A percentile compares a stretch with the other conserved stretches of the same genome.
Conservation (phyloP, 169 alveolate species). For the Plasmodium malariae region DNA sequence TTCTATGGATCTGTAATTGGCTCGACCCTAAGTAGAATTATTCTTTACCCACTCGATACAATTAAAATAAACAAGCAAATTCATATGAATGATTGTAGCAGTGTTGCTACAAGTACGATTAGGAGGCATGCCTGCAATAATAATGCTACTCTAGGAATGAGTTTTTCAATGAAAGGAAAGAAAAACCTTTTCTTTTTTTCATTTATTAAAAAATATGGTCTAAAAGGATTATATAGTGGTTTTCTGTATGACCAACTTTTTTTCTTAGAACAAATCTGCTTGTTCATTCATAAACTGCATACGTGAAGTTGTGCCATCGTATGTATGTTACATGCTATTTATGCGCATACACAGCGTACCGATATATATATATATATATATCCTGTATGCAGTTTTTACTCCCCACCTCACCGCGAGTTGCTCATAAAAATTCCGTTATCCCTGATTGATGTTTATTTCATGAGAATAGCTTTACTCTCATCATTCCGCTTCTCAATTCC, state of each 20-base stretch:
- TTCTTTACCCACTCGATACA: constrained; percentile 54
- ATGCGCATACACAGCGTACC: neutral
- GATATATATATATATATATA: constrained; percentile 1
- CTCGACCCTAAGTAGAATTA: constrained; percentile 24
- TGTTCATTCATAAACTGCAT: neutral
- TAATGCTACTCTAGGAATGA: too few species aligned
- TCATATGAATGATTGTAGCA: too few species aligned
- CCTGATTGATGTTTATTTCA: neutral
- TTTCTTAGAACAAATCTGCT: neutral
- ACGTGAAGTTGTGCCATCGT: too few species aligned
- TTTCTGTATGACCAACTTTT: constrained; percentile 11
- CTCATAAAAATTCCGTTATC: too few species aligned
- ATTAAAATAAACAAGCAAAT: constrained; percentile 50
- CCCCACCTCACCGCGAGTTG: too few species aligned
- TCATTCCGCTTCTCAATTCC: too few species aligned
- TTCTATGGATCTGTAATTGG: constrained; percentile 34
- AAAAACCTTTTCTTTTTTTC: constrained; percentile 3
- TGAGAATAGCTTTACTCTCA: too few species aligned
- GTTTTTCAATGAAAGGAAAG: neutral
- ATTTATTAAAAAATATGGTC: constrained; percentile 34
- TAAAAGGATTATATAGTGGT: constrained; percentile 34
- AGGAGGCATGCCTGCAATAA: too few species aligned
- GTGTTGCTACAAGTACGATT: too few species aligned
- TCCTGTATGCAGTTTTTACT: neutral
- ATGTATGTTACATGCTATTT: too few species aligned